Conservation (phyloP, 148 eudicot species). For the Gaultheria prostrata region DNA sequence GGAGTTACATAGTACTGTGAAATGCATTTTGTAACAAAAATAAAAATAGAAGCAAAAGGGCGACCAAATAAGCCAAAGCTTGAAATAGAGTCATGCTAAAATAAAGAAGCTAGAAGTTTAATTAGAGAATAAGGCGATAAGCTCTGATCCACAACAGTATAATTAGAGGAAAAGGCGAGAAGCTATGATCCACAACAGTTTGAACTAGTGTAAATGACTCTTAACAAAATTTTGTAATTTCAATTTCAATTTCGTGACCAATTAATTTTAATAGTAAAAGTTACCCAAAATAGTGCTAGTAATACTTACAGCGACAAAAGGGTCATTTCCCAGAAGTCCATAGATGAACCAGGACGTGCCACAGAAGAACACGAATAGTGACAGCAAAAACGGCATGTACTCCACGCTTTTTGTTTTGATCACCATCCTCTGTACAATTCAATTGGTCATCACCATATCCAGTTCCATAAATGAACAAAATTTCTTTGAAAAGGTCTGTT, state of each 20-base stretch:
- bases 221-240: neutral
- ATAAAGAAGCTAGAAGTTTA: no score
- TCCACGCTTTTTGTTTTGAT: conserved; percentile 81
- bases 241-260: neutral
- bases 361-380: conserved; percentile 76
- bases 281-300: neutral
- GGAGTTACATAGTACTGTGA: no score
- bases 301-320: conserved; percentile 62
- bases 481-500: no score
- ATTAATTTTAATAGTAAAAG: neutral
- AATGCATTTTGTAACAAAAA: no score
- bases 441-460: neutral
- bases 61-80: no score
- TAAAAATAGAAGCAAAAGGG: neutral
- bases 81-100: no score
- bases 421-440: conserved; percentile 59
- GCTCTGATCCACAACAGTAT: no score
- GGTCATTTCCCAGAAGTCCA: conserved; percentile 75
- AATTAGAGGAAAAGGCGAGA: no score
- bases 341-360: conserved; percentile 84
- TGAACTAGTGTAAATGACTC: neutral
- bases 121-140: no score
- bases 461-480: neutral
- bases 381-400: conserved; percentile 84
- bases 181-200: no score